Base-by-base conservation (phyloP, 2,329 filamentous ascomycete species). In the Fusarium mangiferae region DNA sequence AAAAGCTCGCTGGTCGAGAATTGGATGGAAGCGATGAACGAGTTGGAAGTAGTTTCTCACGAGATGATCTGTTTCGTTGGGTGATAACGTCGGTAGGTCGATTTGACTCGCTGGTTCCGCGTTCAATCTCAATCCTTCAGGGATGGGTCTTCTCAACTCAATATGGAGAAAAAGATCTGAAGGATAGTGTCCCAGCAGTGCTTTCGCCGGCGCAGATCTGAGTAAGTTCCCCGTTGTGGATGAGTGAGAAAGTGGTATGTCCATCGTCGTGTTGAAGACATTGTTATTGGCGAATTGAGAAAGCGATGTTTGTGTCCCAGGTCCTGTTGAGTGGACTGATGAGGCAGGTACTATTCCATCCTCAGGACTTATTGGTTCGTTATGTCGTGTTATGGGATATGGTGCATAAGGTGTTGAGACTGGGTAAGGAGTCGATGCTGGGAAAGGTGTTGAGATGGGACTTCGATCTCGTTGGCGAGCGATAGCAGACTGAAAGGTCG, bases 221-320 rank as follows among this genome's bases (percentile, higher is more conserved):
- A 75, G 26, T 1, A 75, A 42, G 5, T 74, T 75, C 3, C 73
- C 73, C 0, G 71, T 66, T 0, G 73, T 76, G 1, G 73, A 74
- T 1, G 73, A 75, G 15, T 75, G 73, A 9, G 70, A 76, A 1
- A 75, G 26, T 0, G 73, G 73, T 10, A 75, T 75, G 17, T 74
- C 73, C 73, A 75, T 75, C 0, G 73, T 75, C 5, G 73, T 75
- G 41, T 75, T 75, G 33, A 75, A 71, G 2, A 72, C 73, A 60
- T 74, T 75, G 7, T 65, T 72, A 13, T 76, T 76, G 3, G 73
- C 74, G 20, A 75, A 74, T 15, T 76, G 73, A 0, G 70, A 63
- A 0, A 74, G 15, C 0, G 71, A 74, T 3, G 67, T 60, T 24
- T 72, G 72, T 0, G 63, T 66, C 8, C 64, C 70, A 1, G 73